Conservation (phyloP, 2,329 filamentous ascomycete genomes). For the Aspergillus arachidicola region DNA sequence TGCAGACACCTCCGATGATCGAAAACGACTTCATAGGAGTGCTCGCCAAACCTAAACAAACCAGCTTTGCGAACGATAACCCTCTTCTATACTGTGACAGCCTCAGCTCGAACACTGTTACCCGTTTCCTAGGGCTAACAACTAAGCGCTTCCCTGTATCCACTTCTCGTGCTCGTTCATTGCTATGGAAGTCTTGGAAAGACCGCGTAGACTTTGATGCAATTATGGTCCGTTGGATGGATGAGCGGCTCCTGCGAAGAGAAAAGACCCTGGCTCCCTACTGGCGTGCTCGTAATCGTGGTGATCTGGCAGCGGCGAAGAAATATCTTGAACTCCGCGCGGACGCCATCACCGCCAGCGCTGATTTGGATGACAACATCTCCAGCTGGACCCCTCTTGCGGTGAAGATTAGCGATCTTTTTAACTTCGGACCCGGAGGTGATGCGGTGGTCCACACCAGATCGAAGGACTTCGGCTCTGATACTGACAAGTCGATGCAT, state of each 20-base stretch:
- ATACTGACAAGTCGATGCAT: conserved; percentile 53
- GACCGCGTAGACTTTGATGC: conserved; percentile 51
- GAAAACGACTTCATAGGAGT: conserved; percentile 49
- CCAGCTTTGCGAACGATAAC: conserved; percentile 54
- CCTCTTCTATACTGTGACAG: conserved; percentile 53
- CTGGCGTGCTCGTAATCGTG: conserved; percentile 49
- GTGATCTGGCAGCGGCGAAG: conserved; percentile 47
- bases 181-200: conserved; percentile 56
- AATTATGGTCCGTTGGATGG: conserved; percentile 54
- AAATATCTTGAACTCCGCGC: conserved; percentile 49
- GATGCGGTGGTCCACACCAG: conserved; percentile 55
- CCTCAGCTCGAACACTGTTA: conserved; percentile 36
- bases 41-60: conserved; percentile 46
- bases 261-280: conserved; percentile 50
- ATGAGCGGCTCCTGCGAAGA: conserved; percentile 52
- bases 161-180: conserved; percentile 52
- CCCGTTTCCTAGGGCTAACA: conserved; percentile 34
- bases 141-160: conserved; percentile 45
- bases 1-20: conserved; percentile 59
- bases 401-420: conserved; percentile 54
- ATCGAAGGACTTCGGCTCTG: conserved; percentile 51
- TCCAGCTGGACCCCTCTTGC: conserved; percentile 57
- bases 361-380: conserved; percentile 54
- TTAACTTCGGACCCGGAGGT: conserved; percentile 57
- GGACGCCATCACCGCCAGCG: conserved; percentile 55